These are phyloP conservation scores for Pittosporum tobira DNA, from an alignment of 129 eudicot genomes.

Conservation along the genomic window DNA sequence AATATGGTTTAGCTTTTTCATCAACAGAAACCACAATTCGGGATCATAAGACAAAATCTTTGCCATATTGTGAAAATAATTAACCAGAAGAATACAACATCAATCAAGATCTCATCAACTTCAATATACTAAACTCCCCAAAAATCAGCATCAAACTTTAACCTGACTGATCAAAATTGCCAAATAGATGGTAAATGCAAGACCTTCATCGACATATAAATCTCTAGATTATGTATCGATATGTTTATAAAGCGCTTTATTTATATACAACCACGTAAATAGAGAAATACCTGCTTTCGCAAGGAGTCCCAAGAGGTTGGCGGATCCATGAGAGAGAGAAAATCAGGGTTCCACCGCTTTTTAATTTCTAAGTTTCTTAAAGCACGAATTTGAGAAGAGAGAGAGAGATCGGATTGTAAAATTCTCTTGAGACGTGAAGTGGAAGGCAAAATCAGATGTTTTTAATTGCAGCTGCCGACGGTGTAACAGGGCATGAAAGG, in stretches of 20 bases:
- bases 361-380: too few relatives aligned
- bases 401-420: slow-evolving; percentile 20
- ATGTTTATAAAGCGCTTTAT: too few relatives aligned
- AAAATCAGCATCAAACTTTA: too few relatives aligned
- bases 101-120: not conserved
- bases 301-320: slow-evolving; percentile 74
- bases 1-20: too few relatives aligned
- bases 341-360: slow-evolving; percentile 17
- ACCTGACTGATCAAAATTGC: too few relatives aligned
- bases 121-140: not conserved
- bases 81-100: not conserved
- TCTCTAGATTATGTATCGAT: not conserved
- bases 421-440: too few relatives aligned
- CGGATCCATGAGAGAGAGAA: slow-evolving; percentile 38
- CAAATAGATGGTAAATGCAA: not conserved
- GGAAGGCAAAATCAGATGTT: too few relatives aligned
- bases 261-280: not conserved
- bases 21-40: not conserved
- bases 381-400: not conserved
- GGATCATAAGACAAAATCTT: too few relatives aligned
- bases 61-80: too few relatives aligned
- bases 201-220: not conserved
- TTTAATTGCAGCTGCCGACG: too few relatives aligned
- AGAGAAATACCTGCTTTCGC: slow-evolving; percentile 52
- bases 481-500: too few relatives aligned